Percentiles rank a stretch among this genome's conserved stretches.
These are phyloP conservation scores for Castanospermum australe DNA, from an alignment of 306 rosid genomes.

Conservation along the genomic window DNA sequence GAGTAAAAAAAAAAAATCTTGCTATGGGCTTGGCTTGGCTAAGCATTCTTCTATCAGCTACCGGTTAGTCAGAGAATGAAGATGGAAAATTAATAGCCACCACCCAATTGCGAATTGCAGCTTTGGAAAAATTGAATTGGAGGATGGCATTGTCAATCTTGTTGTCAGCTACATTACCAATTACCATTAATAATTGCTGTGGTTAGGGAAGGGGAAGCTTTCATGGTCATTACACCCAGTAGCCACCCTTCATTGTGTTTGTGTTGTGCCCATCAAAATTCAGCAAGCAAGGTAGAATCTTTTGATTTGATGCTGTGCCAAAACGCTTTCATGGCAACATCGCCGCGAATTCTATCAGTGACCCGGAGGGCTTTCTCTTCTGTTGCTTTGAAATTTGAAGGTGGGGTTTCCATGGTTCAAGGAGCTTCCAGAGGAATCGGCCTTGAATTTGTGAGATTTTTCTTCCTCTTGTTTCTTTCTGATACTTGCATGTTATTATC, in stretches of 20 bases:
- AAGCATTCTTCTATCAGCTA: too few species aligned
- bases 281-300: neutral
- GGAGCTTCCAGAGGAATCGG: conserved; percentile 72
- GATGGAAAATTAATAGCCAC: too few species aligned
- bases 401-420: conserved; percentile 51
- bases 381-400: conserved; percentile 24
- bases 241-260: neutral
- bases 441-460: conserved; percentile 48
- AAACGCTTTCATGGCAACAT: conserved; percentile 33
- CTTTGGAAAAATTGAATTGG: too few species aligned
- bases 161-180: too few species aligned
- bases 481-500: neutral
- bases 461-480: neutral
- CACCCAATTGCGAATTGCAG: too few species aligned
- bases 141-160: too few species aligned
- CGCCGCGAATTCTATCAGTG: conserved; percentile 14
- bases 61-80: too few species aligned
- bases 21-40: too few species aligned
- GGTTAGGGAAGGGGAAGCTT: too few species aligned
- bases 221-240: too few species aligned
- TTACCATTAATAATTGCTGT: too few species aligned
- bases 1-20: too few species aligned
- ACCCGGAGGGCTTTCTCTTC: conserved; percentile 36
- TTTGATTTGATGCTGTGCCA: neutral
- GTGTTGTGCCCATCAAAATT: neutral